Conservation (phyloP, 1,284 basidiomycete genomes). For the Leccinum glutinopallens region DNA sequence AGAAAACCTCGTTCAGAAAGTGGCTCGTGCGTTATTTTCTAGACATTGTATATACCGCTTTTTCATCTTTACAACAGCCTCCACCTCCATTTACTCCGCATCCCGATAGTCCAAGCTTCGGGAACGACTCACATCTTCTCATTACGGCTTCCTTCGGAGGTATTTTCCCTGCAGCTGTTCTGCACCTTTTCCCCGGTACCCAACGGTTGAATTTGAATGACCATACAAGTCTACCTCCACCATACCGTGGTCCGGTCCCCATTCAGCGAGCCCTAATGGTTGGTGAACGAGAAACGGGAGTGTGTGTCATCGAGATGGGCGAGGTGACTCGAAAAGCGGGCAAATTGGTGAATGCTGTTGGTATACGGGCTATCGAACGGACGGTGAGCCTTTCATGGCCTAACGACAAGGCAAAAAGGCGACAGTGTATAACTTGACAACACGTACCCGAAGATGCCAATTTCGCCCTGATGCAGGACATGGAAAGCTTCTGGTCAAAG, state of each 20-base stretch:
- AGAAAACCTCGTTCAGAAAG: conserved; percentile 53
- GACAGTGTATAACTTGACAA: conserved; percentile 42
- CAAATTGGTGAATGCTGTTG: conserved; percentile 46
- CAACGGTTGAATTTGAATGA: conserved; percentile 74
- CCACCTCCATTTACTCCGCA: conserved; percentile 31
- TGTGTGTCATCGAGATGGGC: conserved; percentile 57
- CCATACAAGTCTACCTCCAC: conserved; percentile 88
- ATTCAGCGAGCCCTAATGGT: conserved; percentile 79
- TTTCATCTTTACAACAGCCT: conserved; percentile 32
- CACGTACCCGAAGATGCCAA: conserved; percentile 37
- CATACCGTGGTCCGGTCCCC: conserved; percentile 90
- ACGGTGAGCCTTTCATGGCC: conserved; percentile 21
- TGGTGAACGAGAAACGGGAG: conserved; percentile 54
- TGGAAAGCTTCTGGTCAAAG: conserved; percentile 64
- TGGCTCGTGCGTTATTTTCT: conserved; percentile 49
- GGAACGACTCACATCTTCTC: conserved; percentile 55
- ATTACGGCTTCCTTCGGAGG: conserved; percentile 94
- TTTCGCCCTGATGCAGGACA: conserved; percentile 61
- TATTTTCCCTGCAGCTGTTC: conserved; percentile 63
- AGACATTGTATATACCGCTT: conserved; percentile 19
- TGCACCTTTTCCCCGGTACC: conserved; percentile 52
- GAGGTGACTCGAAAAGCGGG: conserved; percentile 41
- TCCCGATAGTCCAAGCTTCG: conserved; percentile 32
- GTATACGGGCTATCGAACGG: conserved; percentile 56
- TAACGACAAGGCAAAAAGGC: conserved; percentile 54